Conservation (phyloP, 805 yeast species). For the Wickerhamomyces chaumierensis region DNA sequence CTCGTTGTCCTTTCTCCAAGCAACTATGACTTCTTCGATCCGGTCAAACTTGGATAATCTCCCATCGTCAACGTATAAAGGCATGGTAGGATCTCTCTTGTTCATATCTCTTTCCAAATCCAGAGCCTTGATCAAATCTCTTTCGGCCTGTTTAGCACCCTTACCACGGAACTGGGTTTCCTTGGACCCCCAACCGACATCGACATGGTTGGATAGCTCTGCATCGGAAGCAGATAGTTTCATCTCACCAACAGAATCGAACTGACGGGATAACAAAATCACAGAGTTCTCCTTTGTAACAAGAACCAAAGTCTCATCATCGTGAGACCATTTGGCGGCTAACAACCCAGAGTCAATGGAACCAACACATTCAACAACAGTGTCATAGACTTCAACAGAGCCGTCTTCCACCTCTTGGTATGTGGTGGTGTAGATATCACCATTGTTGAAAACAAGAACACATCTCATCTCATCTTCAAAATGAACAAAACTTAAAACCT, state of each 20-base stretch:
- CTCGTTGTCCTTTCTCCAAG: constrained; percentile 97
- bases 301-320: constrained; percentile 74
- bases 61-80: constrained; percentile 62
- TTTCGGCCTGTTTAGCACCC: constrained; percentile 74
- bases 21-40: constrained; percentile 30
- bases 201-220: constrained; percentile 65
- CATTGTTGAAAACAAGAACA: constrained; percentile 56
- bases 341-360: constrained; percentile 65
- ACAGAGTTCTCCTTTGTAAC: constrained; percentile 52
- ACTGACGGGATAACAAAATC: constrained; percentile 57
- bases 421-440: constrained; percentile 62
- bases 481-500: constrained; percentile 48
- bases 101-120: constrained; percentile 58
- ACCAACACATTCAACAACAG: constrained; percentile 67
- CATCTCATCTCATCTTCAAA: constrained; percentile 60
- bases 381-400: constrained; percentile 34
- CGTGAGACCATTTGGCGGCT: constrained; percentile 81
- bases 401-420: constrained; percentile 34
- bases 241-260: constrained; percentile 70
- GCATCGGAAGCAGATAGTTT: constrained; percentile 52
- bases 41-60: constrained; percentile 44
- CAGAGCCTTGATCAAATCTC: constrained; percentile 40
- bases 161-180: constrained; percentile 95
- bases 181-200: constrained; percentile 97
- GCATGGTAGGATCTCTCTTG: constrained; percentile 84